These are phyloP conservation scores for Syzygium oleosum DNA, from an alignment of 345 rosid genomes.

Conservation along the genomic window DNA sequence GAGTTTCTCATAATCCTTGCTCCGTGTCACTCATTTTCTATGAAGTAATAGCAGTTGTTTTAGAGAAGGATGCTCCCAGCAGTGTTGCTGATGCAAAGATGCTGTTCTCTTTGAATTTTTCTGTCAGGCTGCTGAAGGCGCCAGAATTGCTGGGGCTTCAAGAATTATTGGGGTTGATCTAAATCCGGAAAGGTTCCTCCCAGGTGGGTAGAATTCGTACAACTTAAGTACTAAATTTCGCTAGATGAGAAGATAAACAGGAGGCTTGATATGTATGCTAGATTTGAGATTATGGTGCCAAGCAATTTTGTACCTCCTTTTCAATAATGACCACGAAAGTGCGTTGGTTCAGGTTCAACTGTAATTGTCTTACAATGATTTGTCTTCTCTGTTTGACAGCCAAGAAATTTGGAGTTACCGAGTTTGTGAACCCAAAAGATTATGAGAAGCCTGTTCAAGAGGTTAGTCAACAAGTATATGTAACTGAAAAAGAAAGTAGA, in stretches of 20 bases:
- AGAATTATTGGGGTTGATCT: constrained; percentile 34
- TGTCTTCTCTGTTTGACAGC: constrained; percentile 3
- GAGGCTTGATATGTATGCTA: background rate
- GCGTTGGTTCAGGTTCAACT: background rate
- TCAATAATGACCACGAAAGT: background rate
- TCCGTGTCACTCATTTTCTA: background rate
- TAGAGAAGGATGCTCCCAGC: background rate
- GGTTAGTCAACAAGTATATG: background rate
- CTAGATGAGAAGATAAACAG: background rate
- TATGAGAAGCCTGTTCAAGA: constrained; percentile 24
- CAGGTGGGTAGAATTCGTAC: constrained; percentile 9
- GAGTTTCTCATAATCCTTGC: background rate
- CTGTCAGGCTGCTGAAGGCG: constrained; percentile 33
- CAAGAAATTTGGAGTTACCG: constrained; percentile 31
- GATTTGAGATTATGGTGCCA: background rate
- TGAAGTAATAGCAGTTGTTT: background rate
- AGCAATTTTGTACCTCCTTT: background rate
- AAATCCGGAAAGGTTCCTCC: constrained; percentile 15
- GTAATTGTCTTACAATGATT: background rate
- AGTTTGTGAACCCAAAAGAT: constrained; percentile 28
- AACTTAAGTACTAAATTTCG: background rate
- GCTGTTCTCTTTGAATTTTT: background rate
- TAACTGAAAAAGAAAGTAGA: background rate
- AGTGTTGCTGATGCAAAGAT: background rate
- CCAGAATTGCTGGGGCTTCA: constrained; percentile 35